Base-by-base conservation (phyloP, 2,329 filamentous ascomycete genomes). In the Colletotrichum truncatum region DNA sequence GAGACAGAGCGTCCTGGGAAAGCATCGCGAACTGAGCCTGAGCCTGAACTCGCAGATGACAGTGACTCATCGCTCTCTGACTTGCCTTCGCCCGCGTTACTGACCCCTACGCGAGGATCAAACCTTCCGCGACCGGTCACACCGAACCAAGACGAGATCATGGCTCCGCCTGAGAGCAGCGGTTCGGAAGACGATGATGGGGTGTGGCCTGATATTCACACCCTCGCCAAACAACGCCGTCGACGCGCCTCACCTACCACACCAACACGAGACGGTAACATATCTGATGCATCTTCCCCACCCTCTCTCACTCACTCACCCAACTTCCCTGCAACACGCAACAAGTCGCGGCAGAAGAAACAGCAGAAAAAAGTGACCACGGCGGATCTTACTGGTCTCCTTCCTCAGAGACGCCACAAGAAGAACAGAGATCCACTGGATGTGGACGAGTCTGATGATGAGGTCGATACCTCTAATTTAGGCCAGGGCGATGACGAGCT, bases 281-380 rank as follows among this genome's bases (percentile, higher is more conserved):
- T 79, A n/a, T 88, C 85, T 1, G 83, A 87, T 46, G 77, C 87
- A 10, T 90, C 89, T 2, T 90, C 88, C 3, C 89, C 88, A 0
- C 89, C 89, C 1, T 90, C 89, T 0, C 79, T 91, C 4, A 91
- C 88, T 4, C 88, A 91, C 71, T 91, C 89, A 1, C 89, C 89
- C 30, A 90, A 90, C 70, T 83, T 80, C 65, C 74, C 70, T 8
- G 72, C 76, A 1, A 71, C 73, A 26, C 45, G 57, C 12, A 71
- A 74, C 6, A 73, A 73, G 6, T 71, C 71, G 6, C 74, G 71
- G 14, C 59, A 64, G 45, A 67, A 34, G 49, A 45, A 62, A 61
- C 67, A 43, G 57, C 51, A 54, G 59, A 62, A 52, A 41, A 82
- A 84, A 58, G 66, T 86, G 5, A 87, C 84, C 0, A 88, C 87